These are phyloP conservation scores for Fusarium brevicatenulatum DNA, from an alignment of 2,329 filamentous ascomycete species.

Conservation along the genomic window DNA sequence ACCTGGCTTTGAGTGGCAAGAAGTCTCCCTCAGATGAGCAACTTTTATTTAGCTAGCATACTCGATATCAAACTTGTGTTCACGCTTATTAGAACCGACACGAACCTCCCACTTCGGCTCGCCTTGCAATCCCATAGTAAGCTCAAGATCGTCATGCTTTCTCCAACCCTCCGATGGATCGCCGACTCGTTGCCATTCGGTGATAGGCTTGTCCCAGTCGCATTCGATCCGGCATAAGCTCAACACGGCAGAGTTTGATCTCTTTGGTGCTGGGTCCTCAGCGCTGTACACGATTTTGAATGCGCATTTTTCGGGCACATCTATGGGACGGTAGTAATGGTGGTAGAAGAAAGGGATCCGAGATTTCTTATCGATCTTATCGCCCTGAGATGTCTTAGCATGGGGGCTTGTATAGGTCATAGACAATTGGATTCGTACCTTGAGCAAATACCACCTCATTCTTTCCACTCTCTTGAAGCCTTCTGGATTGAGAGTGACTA, in stretches of 20 bases:
- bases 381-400: neutral
- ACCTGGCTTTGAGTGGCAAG: neutral
- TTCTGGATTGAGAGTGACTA: too few relatives aligned
- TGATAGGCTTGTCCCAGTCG: neutral
- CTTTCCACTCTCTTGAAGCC: too few relatives aligned
- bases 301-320: rapidly evolving
- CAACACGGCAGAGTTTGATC: rapidly evolving
- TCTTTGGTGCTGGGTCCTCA: neutral
- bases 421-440: too few relatives aligned
- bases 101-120: neutral
- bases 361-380: rapidly evolving
- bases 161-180: neutral
- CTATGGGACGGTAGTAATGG: rapidly evolving
- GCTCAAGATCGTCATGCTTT: neutral
- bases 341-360: neutral
- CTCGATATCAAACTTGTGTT: neutral
- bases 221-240: neutral
- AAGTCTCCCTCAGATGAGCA: neutral
- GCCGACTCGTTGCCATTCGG: neutral
- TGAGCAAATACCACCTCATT: too few relatives aligned
- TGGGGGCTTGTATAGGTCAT: too few relatives aligned
- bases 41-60: neutral
- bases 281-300: rapidly evolving
- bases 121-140: neutral
- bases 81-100: neutral